A percentile compares a stretch with the other conserved stretches of the same genome.
phyloP scores from a whole-genome alignment of 805 yeast genomes.

The Diddensiella santjacobensis region DNA sequence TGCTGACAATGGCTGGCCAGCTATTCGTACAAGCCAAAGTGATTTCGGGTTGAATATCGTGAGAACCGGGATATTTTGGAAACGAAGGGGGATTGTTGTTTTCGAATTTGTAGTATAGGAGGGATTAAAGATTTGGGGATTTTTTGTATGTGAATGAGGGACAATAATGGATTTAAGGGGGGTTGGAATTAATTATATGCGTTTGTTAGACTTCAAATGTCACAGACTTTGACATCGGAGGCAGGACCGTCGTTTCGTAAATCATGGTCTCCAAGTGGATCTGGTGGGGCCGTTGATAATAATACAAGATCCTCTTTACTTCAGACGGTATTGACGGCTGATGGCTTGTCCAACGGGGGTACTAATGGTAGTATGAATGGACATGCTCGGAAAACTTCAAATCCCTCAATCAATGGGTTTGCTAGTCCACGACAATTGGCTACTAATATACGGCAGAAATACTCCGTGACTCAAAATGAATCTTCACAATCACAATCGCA shows the following conservation, averaged over 20 bases:
- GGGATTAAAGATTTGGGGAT: no score
- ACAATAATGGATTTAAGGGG: no score
- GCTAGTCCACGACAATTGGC: neutral
- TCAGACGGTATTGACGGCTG: conserved; percentile 5
- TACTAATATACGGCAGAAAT: neutral
- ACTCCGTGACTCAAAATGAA: neutral
- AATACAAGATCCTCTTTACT: conserved; percentile 3
- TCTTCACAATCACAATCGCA: neutral
- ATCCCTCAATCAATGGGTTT: neutral
- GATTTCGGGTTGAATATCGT: no score
- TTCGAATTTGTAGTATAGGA: no score
- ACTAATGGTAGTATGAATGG: conserved; percentile 2
- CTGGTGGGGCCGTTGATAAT: conserved; percentile 1
- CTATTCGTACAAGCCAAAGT: no score
- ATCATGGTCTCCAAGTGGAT: conserved; percentile 6
- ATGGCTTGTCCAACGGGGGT: conserved; percentile 3
- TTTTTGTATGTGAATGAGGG: no score
- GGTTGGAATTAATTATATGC: no score
- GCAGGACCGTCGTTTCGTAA: neutral
- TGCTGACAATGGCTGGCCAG: no score
- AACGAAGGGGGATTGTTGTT: no score
- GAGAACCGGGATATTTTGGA: no score
- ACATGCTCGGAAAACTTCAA: neutral
- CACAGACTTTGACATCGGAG: neutral
- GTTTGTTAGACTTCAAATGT: no score